Percentiles rank a stretch among this genome's conserved stretches.
Conservation (phyloP, 2,329 filamentous ascomycete genomes). For the Aspergillus caelatus region DNA sequence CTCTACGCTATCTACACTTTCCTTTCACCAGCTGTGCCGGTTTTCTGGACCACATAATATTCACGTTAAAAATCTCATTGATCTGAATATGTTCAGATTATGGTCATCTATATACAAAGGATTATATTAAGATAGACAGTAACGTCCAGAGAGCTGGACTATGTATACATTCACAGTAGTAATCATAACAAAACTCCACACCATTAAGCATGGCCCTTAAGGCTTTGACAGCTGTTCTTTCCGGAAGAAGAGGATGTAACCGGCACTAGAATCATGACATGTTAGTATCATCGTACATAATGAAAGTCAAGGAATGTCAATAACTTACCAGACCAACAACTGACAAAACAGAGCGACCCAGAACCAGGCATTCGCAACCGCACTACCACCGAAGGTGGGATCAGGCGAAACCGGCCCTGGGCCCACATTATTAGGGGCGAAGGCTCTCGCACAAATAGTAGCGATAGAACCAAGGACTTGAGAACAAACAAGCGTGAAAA, state of each 20-base stretch:
- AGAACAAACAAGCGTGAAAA: slow-evolving; percentile 61
- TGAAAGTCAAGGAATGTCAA: too few species aligned
- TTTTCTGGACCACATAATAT: neutral
- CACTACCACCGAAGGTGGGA: slow-evolving; percentile 52
- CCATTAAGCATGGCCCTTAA: neutral
- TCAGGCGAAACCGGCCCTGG: slow-evolving; percentile 67
- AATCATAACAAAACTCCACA: neutral
- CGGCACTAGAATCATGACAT: neutral
- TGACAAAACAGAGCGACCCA: slow-evolving; percentile 64
- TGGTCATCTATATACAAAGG: slow-evolving; percentile 4
- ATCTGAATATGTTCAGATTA: neutral
- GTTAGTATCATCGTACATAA: neutral
- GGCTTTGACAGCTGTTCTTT: slow-evolving; percentile 4
- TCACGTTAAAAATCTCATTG: neutral
- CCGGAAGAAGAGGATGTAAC: slow-evolving; percentile 4
- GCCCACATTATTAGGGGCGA: slow-evolving; percentile 63
- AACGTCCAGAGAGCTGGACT: neutral
- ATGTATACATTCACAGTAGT: neutral
- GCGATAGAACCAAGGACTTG: slow-evolving; percentile 65
- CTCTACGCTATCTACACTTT: neutral
- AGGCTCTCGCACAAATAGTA: slow-evolving; percentile 64
- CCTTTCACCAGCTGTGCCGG: neutral
- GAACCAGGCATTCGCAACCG: slow-evolving; percentile 58
- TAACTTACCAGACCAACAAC: slow-evolving; percentile 58
- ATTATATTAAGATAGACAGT: slow-evolving; percentile 3